Percentiles rank a stretch among this genome's conserved stretches.
These are phyloP conservation scores for Prasinococcaceae sp. DNA, from an alignment of 139 green algal genomes.

Conservation along the genomic window DNA sequence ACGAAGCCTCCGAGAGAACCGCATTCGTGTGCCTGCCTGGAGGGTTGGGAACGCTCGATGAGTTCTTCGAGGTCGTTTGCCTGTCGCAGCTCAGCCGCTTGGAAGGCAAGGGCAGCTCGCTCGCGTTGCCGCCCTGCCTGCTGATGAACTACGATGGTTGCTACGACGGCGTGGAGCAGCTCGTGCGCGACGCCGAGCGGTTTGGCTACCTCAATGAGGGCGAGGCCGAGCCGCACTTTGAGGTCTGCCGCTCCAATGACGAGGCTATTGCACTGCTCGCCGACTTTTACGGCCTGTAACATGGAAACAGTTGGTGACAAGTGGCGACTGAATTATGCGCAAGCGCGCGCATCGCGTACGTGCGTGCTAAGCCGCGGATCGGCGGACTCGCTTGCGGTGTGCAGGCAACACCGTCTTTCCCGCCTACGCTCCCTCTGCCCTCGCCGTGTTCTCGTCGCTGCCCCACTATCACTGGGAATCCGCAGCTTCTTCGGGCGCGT, in stretches of 20 bases:
- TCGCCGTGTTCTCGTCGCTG: too few relatives aligned
- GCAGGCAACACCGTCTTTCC: too few relatives aligned
- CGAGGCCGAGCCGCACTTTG: slow-evolving; percentile 10
- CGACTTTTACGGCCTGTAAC: slow-evolving; percentile 18
- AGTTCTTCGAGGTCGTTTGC: slow-evolving; percentile 19
- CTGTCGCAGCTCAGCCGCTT: slow-evolving; percentile 14
- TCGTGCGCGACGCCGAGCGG: not conserved
- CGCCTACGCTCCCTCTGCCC: too few relatives aligned
- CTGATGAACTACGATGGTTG: slow-evolving; percentile 28
- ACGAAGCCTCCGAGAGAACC: not conserved
- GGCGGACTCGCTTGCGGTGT: too few relatives aligned
- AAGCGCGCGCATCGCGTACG: too few relatives aligned
- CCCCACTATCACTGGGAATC: too few relatives aligned
- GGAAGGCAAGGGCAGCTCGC: not conserved
- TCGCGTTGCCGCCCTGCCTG: slow-evolving; percentile 11
- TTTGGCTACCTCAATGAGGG: slow-evolving; percentile 1
- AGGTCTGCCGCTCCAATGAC: slow-evolving; percentile 17
- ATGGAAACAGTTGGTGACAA: too few relatives aligned
- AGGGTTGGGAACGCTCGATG: slow-evolving; percentile 24
- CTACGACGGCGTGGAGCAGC: slow-evolving; percentile 14
- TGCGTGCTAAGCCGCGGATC: too few relatives aligned
- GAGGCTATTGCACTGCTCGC: slow-evolving; percentile 9
- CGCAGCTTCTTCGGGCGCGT: too few relatives aligned
- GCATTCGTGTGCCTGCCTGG: slow-evolving; percentile 24
- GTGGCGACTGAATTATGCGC: too few relatives aligned